These are phyloP conservation scores for Phytophthora tubulina DNA, from an alignment of 352 stramenopile species.

Conservation along the genomic window DNA sequence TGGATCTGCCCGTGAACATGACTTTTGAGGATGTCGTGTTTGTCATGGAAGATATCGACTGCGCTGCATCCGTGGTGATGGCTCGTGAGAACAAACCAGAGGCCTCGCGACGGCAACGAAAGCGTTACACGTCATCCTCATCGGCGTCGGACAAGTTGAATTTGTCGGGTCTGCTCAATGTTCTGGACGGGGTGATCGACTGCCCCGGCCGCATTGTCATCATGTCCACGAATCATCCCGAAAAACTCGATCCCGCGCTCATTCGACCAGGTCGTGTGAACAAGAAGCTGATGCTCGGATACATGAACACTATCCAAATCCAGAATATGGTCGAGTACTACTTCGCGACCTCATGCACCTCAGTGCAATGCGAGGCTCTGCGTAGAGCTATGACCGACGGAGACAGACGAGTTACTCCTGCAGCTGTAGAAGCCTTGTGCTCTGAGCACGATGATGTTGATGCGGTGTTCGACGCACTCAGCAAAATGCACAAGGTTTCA, in stretches of 20 bases:
- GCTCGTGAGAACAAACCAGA: slow-evolving; percentile 46
- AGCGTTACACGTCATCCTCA: slow-evolving; percentile 10
- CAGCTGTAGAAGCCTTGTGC: slow-evolving; percentile 59
- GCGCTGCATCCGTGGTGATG: slow-evolving; percentile 74
- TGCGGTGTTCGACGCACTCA: slow-evolving; percentile 15
- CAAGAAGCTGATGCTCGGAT: slow-evolving; percentile 82
- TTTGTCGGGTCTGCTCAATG: slow-evolving; percentile 88
- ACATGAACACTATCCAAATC: slow-evolving; percentile 57
- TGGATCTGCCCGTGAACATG: slow-evolving; percentile 75
- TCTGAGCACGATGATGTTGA: slow-evolving; percentile 49
- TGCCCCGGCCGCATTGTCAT: slow-evolving; percentile 81
- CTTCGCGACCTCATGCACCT: slow-evolving; percentile 42
- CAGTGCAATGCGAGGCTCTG: slow-evolving; percentile 27
- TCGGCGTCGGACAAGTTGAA: slow-evolving; percentile 68
- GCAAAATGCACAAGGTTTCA: neutral
- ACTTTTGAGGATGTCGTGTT: slow-evolving; percentile 88
- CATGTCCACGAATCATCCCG: slow-evolving; percentile 90
- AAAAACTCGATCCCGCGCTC: slow-evolving; percentile 88
- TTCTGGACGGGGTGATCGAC: slow-evolving; percentile 91
- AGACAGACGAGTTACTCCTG: slow-evolving; percentile 40
- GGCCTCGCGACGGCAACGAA: slow-evolving; percentile 12
- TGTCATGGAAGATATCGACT: slow-evolving; percentile 93
- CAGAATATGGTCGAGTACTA: slow-evolving; percentile 82
- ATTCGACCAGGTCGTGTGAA: slow-evolving; percentile 92
- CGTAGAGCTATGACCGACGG: slow-evolving; percentile 4